A percentile compares a stretch with the other conserved stretches of the same genome.
These are phyloP conservation scores for Conticribra weissflogii DNA, from an alignment of 108 stramenopile genomes.

Conservation along the genomic window DNA sequence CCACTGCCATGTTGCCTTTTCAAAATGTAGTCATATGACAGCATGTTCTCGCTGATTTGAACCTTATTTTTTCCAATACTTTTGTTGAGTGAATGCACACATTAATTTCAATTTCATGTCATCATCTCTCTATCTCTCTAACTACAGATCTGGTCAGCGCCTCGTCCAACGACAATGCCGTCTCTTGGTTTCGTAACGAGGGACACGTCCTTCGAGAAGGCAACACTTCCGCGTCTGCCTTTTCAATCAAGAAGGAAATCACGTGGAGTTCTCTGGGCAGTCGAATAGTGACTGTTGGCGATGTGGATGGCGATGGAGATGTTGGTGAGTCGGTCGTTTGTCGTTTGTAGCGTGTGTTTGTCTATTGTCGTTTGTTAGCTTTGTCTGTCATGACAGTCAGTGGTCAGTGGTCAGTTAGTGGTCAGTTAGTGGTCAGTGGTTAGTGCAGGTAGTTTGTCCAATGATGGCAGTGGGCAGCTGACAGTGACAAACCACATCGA, in stretches of 20 bases:
- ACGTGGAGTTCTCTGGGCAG: conserved; percentile 21
- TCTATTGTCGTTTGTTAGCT: too few relatives aligned
- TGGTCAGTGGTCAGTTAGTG: too few relatives aligned
- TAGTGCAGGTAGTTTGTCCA: too few relatives aligned
- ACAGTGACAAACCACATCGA: too few relatives aligned
- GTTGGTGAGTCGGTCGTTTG: conserved; percentile 3
- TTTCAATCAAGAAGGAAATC: conserved; percentile 25
- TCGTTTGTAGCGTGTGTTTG: background rate
- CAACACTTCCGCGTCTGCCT: background rate
- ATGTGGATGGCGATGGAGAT: conserved; percentile 11
- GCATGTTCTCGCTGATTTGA: background rate
- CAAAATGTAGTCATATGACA: too few relatives aligned
- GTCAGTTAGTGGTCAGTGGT: too few relatives aligned
- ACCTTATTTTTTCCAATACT: background rate
- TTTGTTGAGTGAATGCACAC: background rate
- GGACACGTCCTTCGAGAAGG: background rate
- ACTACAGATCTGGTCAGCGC: conserved; percentile 27
- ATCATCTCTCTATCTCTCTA: background rate
- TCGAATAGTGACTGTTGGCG: conserved; percentile 25
- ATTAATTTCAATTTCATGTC: background rate
- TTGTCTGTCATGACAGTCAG: too few relatives aligned
- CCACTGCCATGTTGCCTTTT: too few relatives aligned
- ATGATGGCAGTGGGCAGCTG: too few relatives aligned
- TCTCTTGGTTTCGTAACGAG: conserved; percentile 27
- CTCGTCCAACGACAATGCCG: conserved; percentile 32